Conservation (phyloP, 176 grass and related monocot genomes). For the Puccinellia tenuiflora region DNA sequence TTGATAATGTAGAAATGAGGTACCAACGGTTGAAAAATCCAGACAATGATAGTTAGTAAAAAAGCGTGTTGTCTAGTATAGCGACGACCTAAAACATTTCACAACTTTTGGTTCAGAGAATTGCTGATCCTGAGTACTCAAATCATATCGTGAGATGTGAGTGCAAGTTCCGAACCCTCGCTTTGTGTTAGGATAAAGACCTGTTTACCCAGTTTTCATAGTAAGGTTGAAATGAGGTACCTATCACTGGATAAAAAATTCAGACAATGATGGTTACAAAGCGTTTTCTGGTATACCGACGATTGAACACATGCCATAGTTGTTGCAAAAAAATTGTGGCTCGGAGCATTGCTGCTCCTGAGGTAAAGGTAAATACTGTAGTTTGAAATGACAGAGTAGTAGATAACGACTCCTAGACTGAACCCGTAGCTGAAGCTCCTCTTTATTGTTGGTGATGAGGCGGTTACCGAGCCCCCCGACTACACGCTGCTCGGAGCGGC, state of each 20-base stretch:
- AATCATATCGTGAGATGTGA: too few relatives aligned
- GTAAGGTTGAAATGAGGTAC: background rate
- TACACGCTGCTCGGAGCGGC: background rate
- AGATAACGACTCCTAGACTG: background rate
- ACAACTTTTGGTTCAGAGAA: too few relatives aligned
- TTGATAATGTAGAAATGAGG: background rate
- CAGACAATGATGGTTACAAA: background rate
- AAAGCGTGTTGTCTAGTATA: background rate
- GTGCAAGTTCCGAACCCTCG: too few relatives aligned
- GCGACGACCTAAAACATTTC: too few relatives aligned
- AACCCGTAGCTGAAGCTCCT: background rate
- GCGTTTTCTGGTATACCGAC: slow-evolving; percentile 3
- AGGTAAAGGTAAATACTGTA: background rate
- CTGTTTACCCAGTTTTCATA: too few relatives aligned
- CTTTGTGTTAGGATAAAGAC: too few relatives aligned
- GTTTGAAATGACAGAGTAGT: background rate
- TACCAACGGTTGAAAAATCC: background rate
- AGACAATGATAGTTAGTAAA: background rate
- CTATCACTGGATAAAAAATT: background rate
- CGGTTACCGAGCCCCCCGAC: background rate
- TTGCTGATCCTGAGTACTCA: too few relatives aligned
- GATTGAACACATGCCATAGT: background rate
- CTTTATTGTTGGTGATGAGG: background rate
- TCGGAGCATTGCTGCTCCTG: background rate
- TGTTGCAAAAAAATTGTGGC: background rate